Base-by-base conservation (phyloP, 441 rosid species). In the Arabidopsis hybrid region DNA sequence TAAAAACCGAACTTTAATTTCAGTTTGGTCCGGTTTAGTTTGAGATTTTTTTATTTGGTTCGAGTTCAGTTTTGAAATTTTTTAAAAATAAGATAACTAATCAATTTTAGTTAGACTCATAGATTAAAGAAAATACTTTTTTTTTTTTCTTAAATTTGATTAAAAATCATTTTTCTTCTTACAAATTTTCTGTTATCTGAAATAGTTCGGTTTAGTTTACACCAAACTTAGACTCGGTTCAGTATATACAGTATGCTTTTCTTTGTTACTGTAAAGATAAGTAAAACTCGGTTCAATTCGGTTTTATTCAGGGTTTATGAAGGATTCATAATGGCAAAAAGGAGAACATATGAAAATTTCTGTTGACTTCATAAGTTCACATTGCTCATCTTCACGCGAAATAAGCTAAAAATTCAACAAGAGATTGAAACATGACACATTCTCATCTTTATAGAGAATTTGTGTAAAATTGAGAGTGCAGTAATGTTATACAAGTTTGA, bases 361-460 rank as follows among this genome's bases (percentile, higher is more conserved):
- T 35, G 38, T 42, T 11, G 46, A 42, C 46, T n/a, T 42, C 14
- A 12, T 4, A 12, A 42, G 46, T 42, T 42, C 46, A 42, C 16
- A 18, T 21, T 26, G 55, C 34, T 57, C 59, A 18, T 56, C 49
- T 55, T 65, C 51, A 45, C 5, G 50, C 26, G 4, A 57, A 36
- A 57, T 7, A 11, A 45, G 43, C 9, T 0, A 38, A 62, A 61
- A 46, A 7, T 5, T 55, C 10, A 40, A 60, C 31, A 61, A 16
- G 47, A 4, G 59, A 60, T 12, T 52, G 51, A 60, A 69, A 68
- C 65, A 52, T 51, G 64, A 12, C 39, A 60, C 69, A 74, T 38
- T 10, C 40, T 38, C 10, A 9, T 12, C 2, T 42, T 42, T 6
- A 42, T 42, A 5, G 46, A 21, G n/a, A 42, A 42, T 1, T n/a